Base-by-base conservation (phyloP, 2,329 filamentous ascomycete species). In the Ophiostoma perfectum region DNA sequence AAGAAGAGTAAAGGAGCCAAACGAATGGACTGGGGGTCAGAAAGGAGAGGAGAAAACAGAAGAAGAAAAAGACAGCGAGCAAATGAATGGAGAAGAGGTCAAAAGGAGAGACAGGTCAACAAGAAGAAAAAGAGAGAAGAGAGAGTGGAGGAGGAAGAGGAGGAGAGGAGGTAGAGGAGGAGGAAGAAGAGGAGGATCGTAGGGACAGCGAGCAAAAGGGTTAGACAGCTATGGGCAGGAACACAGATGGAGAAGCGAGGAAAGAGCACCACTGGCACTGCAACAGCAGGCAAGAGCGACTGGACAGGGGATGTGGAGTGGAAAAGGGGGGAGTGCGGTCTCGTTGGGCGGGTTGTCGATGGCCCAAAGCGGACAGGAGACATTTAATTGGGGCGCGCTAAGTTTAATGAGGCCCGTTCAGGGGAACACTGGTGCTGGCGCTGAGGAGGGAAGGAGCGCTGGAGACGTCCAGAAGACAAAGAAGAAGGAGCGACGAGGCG, bases 331-430 rank as follows among this genome's bases (percentile, higher is more conserved):
- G 71, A 71, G 71, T 68, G 70, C 74, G 72, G 72, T 72, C 66
- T 68, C 67, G 68, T 72, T 72, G 68, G 63, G 70, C 66, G 39
- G 69, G 49, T 64, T 76, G 76, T 73, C 77, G 75, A 79, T 78
- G 79, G 74, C 76, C 74, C 73, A 74, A 77, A 76, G 74, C 72
- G 74, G 76, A 73, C 71, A 72, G 71, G 74, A 73, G 74, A 69
- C 68, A 70, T 76, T 72, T 74, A 75, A 76, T 73, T 75, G 72
- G 77, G 76, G 72, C 74, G 76, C 78, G 78, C 78, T 79, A 80
- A 77, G 76, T 79, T 78, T 77, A 77, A 78, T 78, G 77, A 80
- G 76, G 73, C 70, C 71, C 71, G 73, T 72, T 71, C 71, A 72
- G 71, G 71, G 71, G 71, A 72, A 71, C 36, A 60, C 55, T 60